phyloP scores from a whole-genome alignment of 1,139 yeast species.

The Blastobotrys arbuscula region DNA sequence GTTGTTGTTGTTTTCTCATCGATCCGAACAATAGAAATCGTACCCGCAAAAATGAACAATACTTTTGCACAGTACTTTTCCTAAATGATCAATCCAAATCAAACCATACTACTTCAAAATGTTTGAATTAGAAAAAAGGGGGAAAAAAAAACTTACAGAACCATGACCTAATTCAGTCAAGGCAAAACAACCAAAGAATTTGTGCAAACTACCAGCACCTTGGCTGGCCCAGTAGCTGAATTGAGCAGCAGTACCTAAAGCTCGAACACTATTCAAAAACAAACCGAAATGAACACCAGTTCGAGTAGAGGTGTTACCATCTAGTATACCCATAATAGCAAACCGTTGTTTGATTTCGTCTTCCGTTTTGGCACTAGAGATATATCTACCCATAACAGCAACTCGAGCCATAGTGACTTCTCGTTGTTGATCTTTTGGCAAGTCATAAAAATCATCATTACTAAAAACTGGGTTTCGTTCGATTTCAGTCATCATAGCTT shows the following conservation, averaged over 20 bases:
- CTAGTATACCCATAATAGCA: constrained; percentile 41
- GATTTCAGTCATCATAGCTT: constrained; percentile 42
- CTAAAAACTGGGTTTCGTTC: constrained; percentile 55
- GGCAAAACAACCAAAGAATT: constrained; percentile 83
- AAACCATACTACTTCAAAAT: too few species aligned
- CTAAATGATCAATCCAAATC: too few species aligned
- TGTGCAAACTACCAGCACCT: constrained; percentile 60
- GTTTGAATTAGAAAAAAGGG: too few species aligned
- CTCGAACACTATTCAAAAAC: constrained; percentile 62
- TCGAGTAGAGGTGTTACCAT: constrained; percentile 61
- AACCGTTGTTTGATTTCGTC: constrained; percentile 34
- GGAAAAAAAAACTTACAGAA: too few species aligned
- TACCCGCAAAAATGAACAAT: too few species aligned
- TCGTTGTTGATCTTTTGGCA: constrained; percentile 45
- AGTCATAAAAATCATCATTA: constrained; percentile 48
- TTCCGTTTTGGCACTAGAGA: constrained; percentile 41
- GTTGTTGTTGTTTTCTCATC: too few species aligned
- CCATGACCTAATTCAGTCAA: constrained; percentile 97
- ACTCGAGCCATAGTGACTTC: constrained; percentile 50
- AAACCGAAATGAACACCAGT: constrained; percentile 68
- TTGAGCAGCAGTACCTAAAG: constrained; percentile 63
- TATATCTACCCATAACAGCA: constrained; percentile 41
- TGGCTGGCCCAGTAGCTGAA: constrained; percentile 64
- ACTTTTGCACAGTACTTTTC: too few species aligned
- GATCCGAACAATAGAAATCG: too few species aligned